Evolutionary conservation across 2,329 filamentous ascomycete species (phyloP).

Genomic region (Blastomyces silverae): DNA sequence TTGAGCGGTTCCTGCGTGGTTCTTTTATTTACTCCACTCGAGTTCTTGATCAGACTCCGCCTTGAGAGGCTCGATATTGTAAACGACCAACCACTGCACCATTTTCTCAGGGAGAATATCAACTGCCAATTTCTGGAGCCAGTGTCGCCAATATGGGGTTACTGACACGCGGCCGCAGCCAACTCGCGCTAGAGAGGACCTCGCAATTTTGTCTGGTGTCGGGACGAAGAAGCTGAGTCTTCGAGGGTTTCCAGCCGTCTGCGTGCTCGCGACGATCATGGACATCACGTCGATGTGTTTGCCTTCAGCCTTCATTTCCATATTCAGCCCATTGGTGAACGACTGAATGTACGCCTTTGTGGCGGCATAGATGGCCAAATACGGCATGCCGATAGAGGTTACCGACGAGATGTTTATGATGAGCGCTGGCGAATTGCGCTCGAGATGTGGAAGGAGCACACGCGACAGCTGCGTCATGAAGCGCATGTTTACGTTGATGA

Average conservation of each 20-base stretch:
- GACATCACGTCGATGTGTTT: slow-evolving; percentile 37
- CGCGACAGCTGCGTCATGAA: slow-evolving; percentile 48
- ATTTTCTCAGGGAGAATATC: slow-evolving; percentile 8
- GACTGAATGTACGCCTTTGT: slow-evolving; percentile 44
- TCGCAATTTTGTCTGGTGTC: slow-evolving; percentile 9
- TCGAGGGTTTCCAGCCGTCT: slow-evolving; percentile 26
- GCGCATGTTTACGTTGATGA: slow-evolving; percentile 44
- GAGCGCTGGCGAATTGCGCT: slow-evolving; percentile 39
- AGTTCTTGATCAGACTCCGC: background rate
- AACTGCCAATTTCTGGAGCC: background rate
- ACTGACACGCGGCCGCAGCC: slow-evolving; percentile 4
- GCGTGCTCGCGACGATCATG: slow-evolving; percentile 33
- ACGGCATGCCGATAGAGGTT: slow-evolving; percentile 44
- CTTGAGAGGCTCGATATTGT: background rate
- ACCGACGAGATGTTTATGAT: slow-evolving; percentile 49
- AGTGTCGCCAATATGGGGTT: slow-evolving; percentile 6
- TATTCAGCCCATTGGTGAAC: slow-evolving; percentile 36
- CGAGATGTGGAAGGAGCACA: slow-evolving; percentile 43
- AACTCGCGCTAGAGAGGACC: background rate
- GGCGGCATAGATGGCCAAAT: slow-evolving; percentile 42
- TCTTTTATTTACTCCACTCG: background rate
- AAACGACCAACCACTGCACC: slow-evolving; percentile 10
- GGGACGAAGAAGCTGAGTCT: slow-evolving; percentile 28
- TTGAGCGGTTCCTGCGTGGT: no score
- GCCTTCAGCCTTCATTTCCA: slow-evolving; percentile 40